These are phyloP conservation scores for Aspergillus sclerotialis DNA, from an alignment of 2,329 filamentous ascomycete genomes.

Conservation along the genomic window DNA sequence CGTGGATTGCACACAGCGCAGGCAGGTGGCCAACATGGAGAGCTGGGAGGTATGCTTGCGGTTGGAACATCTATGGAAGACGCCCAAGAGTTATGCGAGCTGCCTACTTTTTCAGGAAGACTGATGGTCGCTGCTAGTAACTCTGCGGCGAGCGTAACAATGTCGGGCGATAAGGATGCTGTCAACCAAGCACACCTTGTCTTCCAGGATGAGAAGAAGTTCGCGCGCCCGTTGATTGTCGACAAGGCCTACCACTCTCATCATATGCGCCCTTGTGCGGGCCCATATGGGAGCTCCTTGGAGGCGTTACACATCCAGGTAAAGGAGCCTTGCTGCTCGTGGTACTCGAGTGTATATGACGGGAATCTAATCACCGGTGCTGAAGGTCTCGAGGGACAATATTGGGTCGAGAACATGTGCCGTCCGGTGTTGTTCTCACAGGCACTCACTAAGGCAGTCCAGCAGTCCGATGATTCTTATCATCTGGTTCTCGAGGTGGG, in stretches of 20 bases:
- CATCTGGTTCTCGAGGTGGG: too few relatives aligned
- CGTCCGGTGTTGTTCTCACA: too few relatives aligned
- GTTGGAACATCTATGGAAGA: slow-evolving; percentile 20
- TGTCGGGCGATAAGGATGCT: slow-evolving; percentile 5
- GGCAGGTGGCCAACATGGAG: slow-evolving; percentile 4
- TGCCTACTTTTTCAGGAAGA: slow-evolving; percentile 13
- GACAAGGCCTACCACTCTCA: slow-evolving; percentile 35
- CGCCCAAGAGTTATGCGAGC: neutral
- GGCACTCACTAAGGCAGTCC: too few relatives aligned
- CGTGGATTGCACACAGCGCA: slow-evolving; percentile 27
- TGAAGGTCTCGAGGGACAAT: too few relatives aligned
- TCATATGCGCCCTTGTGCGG: slow-evolving; percentile 25
- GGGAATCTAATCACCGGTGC: too few relatives aligned
- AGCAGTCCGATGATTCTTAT: too few relatives aligned
- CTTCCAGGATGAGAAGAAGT: slow-evolving; percentile 3
- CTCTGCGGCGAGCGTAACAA: slow-evolving; percentile 1
- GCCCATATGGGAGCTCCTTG: slow-evolving; percentile 12
- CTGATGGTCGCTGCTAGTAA: slow-evolving; percentile 12
- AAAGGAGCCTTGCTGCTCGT: too few relatives aligned
- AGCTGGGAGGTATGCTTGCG: slow-evolving; percentile 41
- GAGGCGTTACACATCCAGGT: too few relatives aligned
- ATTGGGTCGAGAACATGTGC: too few relatives aligned
- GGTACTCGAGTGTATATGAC: too few relatives aligned
- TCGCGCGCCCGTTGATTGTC: slow-evolving; percentile 28
- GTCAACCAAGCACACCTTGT: slow-evolving; percentile 16